Base-by-base conservation (phyloP, 2,329 filamentous ascomycete species). In the Aspergillus proliferans region DNA sequence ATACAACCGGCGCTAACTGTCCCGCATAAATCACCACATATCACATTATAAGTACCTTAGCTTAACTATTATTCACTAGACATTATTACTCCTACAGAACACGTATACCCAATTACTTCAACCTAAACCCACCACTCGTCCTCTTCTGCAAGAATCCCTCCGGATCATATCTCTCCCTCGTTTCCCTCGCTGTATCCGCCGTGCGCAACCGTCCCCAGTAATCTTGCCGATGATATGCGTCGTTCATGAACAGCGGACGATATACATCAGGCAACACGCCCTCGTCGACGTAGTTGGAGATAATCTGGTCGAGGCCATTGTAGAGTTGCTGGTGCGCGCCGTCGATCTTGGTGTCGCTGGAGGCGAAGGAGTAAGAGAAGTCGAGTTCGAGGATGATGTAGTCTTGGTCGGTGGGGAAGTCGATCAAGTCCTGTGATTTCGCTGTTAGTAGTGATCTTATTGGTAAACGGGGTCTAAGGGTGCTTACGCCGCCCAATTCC, bases 221-320 rank as follows among this genome's bases (percentile, higher is more conserved):
- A 46, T 74, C 70, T 60, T 76, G 71, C 28, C 65, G 57, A 47
- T 62, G 67, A 56, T 75, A 70, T 8, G 64, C 66, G 43, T 76
- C 73, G 47, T 74, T 76, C 67, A 74, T 73, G 55, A 76, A 76
- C 4, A 76, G 56, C 6, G 73, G 73, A 12, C 69, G 57, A 49
- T 74, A 71, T 5, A 66, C 68, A 24, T 71, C 63, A 0, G 71
- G 66, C 15, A 73, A 57, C 4, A 62, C 57, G 9, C 67, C 69
- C 8, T 63, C 48, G 6, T 64, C 50, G 36, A 67, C 65, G 46
- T 63, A 70, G 28, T 62, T 57, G 15, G 64, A 57, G 6, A 72
- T 60, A 2, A 66, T 47, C 10, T 65, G 63, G n/a, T 58, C 58
- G 46, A 70, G 58, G 5, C 68, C 70, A 2, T 56, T 58, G 49